Conservation (phyloP, 2,329 filamentous ascomycete species). For the Apiospora phragmitis region DNA sequence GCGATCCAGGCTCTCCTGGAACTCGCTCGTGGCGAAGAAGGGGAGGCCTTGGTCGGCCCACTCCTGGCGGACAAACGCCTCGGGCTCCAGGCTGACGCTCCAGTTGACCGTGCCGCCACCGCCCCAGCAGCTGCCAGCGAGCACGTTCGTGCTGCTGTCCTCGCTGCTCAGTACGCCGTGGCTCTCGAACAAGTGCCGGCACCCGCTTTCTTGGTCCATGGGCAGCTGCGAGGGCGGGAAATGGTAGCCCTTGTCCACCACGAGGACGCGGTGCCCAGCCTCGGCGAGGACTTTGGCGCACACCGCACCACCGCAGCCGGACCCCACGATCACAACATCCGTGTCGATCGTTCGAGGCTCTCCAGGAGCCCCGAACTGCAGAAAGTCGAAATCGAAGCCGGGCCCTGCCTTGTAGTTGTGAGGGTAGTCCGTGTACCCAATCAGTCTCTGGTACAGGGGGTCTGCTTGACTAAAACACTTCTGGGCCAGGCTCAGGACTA, state of each 20-base stretch:
- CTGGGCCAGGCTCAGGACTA: slow-evolving; percentile 55
- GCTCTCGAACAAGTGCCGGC: slow-evolving; percentile 68
- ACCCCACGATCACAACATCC: slow-evolving; percentile 84
- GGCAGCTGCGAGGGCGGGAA: slow-evolving; percentile 72
- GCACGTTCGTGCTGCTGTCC: slow-evolving; percentile 58
- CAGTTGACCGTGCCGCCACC: slow-evolving; percentile 90
- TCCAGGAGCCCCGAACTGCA: slow-evolving; percentile 52
- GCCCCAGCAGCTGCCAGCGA: slow-evolving; percentile 75
- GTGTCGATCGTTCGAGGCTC: slow-evolving; percentile 65
- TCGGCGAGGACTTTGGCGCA: slow-evolving; percentile 79
- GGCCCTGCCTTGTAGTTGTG: slow-evolving; percentile 49
- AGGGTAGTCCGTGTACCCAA: slow-evolving; percentile 59
- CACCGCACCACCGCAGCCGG: slow-evolving; percentile 82
- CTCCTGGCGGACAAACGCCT: slow-evolving; percentile 75
- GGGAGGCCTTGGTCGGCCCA: slow-evolving; percentile 71
- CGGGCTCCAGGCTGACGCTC: slow-evolving; percentile 66
- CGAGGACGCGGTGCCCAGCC: slow-evolving; percentile 63
- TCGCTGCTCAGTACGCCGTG: slow-evolving; percentile 58
- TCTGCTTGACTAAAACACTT: slow-evolving; percentile 57
- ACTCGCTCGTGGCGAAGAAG: slow-evolving; percentile 73
- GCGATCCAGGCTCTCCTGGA: slow-evolving; percentile 76
- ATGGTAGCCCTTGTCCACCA: slow-evolving; percentile 81
- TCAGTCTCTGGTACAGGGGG: slow-evolving; percentile 53
- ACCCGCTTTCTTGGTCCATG: slow-evolving; percentile 65
- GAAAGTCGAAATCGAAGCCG: slow-evolving; percentile 59